Evolutionary conservation across 768 basidiomycete genomes (phyloP).

Genomic region (Tricholoma saponaceum): DNA sequence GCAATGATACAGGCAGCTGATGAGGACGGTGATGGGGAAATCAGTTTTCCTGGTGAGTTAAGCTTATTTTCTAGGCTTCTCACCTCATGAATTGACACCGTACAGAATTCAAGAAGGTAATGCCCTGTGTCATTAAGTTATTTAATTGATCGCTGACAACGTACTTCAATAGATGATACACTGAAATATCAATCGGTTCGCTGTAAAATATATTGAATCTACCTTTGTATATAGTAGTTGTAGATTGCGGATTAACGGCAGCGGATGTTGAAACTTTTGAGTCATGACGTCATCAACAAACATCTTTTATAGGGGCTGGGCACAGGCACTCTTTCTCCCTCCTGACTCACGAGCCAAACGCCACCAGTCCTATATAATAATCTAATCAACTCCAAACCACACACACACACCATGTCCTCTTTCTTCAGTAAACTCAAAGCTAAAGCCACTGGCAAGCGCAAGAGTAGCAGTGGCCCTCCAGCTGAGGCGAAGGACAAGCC

Average conservation of each 20-base stretch:
- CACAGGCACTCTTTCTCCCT: no score
- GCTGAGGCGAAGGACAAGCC: slow-evolving; percentile 4
- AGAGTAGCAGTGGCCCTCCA: slow-evolving; percentile 3
- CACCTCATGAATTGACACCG: neutral
- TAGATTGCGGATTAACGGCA: no score
- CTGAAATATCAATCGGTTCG: neutral
- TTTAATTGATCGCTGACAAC: neutral
- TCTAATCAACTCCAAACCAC: slow-evolving; percentile 6
- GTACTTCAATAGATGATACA: neutral
- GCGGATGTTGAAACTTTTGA: neutral
- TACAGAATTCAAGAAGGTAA: slow-evolving; percentile 14
- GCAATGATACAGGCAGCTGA: slow-evolving; percentile 95
- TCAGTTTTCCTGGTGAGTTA: slow-evolving; percentile 65
- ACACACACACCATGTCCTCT: slow-evolving; percentile 17
- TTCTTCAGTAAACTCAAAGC: slow-evolving; percentile 22
- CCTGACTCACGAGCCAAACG: no score
- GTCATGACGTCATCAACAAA: neutral
- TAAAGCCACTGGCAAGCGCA: slow-evolving; percentile 14
- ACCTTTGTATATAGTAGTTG: neutral
- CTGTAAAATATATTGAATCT: neutral
- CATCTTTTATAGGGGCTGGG: neutral
- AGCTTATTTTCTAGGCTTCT: neutral
- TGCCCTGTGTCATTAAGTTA: neutral
- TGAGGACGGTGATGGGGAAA: slow-evolving; percentile 77
- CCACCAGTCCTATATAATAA: neutral